Percentiles rank a stretch among this genome's conserved stretches.
These are phyloP conservation scores for Exobasidium rhododendri DNA, from an alignment of 1,284 basidiomycete species.

Conservation along the genomic window DNA sequence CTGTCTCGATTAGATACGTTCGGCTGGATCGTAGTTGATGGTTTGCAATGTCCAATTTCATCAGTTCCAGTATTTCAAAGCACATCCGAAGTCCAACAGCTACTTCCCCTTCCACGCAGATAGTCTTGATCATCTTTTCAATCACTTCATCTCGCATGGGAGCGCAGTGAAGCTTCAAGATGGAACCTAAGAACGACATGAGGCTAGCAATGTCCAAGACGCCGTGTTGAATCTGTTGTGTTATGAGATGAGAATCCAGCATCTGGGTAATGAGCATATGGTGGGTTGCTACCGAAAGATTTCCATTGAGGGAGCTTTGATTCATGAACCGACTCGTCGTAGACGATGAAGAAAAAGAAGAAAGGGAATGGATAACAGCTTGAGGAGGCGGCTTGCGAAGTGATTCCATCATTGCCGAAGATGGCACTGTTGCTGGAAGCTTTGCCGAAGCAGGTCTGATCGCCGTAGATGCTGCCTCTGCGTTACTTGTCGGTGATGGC, in stretches of 20 bases:
- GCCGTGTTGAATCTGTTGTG: constrained; percentile 72
- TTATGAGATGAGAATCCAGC: constrained; percentile 65
- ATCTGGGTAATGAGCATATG: constrained; percentile 56
- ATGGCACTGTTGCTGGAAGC: neutral
- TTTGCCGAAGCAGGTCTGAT: neutral
- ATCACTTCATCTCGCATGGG: constrained; percentile 83
- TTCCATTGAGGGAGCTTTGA: neutral
- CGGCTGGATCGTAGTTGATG: constrained; percentile 85
- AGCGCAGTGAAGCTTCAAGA: constrained; percentile 84
- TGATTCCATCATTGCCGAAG: neutral
- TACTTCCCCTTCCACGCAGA: constrained; percentile 56
- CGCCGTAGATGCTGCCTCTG: constrained; percentile 55
- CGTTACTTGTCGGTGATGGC: constrained; percentile 56
- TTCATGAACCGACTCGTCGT: too few species aligned
- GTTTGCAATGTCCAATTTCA: constrained; percentile 95
- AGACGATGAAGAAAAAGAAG: neutral
- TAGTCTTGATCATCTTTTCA: constrained; percentile 69
- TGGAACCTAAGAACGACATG: constrained; percentile 73
- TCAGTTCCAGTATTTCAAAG: constrained; percentile 86
- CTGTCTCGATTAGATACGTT: constrained; percentile 75
- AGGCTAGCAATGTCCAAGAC: constrained; percentile 78
- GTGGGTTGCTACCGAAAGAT: constrained; percentile 15
- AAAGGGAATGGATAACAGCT: neutral
- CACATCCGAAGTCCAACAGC: constrained; percentile 75
- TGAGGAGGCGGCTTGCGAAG: neutral